These are phyloP conservation scores for Arthrobotrys sphaeroides DNA, from an alignment of 2,329 filamentous ascomycete species.

Conservation along the genomic window DNA sequence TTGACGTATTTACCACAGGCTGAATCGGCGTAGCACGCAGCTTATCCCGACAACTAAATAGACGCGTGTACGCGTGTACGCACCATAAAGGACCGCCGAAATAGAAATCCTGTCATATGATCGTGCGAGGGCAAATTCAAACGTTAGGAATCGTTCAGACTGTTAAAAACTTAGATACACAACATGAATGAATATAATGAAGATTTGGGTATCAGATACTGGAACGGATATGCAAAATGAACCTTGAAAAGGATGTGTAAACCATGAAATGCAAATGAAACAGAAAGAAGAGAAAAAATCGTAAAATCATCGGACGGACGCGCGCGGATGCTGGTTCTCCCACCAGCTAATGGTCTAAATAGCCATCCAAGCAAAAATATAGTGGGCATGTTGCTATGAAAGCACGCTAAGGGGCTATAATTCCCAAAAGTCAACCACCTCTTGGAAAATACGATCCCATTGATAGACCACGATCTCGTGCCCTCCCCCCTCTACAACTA, in stretches of 20 bases:
- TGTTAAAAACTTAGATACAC: background rate
- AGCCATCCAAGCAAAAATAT: background rate
- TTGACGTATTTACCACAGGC: no score
- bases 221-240: background rate
- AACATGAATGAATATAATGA: background rate
- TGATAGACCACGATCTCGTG: constrained; percentile 53
- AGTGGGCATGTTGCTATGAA: no score
- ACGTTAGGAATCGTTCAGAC: no score
- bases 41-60: no score
- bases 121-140: no score
- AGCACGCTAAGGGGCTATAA: background rate
- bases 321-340: background rate
- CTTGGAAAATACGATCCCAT: constrained; percentile 34
- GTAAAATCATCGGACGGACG: background rate
- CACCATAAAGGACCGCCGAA: no score
- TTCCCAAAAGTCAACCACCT: constrained; percentile 36
- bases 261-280: no score
- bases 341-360: background rate
- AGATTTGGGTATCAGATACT: background rate
- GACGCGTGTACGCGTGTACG: no score
- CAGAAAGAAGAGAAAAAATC: no score
- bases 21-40: no score
- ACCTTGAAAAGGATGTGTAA: background rate
- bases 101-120: no score
- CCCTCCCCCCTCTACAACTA: constrained; percentile 41